phyloP scores from a whole-genome alignment of 805 yeast species.

The Lipomyces sp. region DNA sequence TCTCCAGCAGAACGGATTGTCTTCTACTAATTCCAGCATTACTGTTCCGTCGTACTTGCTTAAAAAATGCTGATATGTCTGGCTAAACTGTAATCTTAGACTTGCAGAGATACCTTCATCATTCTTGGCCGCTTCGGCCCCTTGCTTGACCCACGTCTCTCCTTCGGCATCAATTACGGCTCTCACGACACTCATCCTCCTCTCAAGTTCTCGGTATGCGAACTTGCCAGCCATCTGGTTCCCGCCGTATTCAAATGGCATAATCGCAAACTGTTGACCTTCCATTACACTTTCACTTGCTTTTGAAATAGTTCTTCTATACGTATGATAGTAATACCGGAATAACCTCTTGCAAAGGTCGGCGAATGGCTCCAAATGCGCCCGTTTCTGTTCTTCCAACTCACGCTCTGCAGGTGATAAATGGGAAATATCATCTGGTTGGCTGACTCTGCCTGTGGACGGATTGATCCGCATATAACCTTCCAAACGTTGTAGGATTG shows the following conservation, averaged over 20 bases:
- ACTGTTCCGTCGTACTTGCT: conserved; percentile 21
- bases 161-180: conserved; percentile 20
- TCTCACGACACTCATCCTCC: conserved; percentile 15
- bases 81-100: conserved; percentile 6
- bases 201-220: conserved; percentile 15
- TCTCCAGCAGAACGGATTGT: conserved; percentile 26
- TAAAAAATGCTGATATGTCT: conserved; percentile 1
- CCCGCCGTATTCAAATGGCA: conserved; percentile 22
- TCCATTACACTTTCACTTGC: conserved; percentile 6
- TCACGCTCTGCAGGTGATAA: neutral
- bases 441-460: conserved; percentile 6
- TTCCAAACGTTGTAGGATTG: conserved; percentile 24
- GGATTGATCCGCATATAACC: conserved; percentile 13
- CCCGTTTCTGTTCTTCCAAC: neutral
- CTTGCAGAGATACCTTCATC: conserved; percentile 16
- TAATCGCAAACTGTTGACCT: neutral
- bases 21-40: conserved; percentile 21
- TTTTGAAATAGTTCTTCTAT: conserved; percentile 10
- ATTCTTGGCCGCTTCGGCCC: conserved; percentile 6
- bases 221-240: conserved; percentile 23
- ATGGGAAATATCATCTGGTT: neutral
- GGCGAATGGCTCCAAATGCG: conserved; percentile 16
- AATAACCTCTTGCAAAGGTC: conserved; percentile 24
- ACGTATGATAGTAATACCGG: conserved; percentile 16
- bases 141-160: conserved; percentile 21